These are phyloP conservation scores for Tephrocybe sp. DNA, from an alignment of 768 basidiomycete species.

Conservation along the genomic window DNA sequence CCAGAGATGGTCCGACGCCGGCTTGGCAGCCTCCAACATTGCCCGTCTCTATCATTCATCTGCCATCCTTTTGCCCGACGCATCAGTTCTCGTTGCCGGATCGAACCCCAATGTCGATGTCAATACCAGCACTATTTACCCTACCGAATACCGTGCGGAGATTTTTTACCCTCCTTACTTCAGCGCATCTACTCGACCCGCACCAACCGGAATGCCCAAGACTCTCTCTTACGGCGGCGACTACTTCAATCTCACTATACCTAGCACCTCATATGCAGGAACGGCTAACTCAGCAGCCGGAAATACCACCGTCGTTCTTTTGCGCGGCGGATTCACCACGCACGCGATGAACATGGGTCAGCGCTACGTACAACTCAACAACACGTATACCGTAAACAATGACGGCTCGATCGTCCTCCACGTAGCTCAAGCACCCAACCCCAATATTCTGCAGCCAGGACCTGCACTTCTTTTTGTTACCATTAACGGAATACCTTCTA, in stretches of 20 bases:
- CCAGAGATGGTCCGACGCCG: slow-evolving; percentile 58
- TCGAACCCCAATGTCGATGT: slow-evolving; percentile 93
- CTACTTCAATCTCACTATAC: slow-evolving; percentile 73
- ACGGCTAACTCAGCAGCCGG: slow-evolving; percentile 67
- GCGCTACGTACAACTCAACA: slow-evolving; percentile 68
- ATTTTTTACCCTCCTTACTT: slow-evolving; percentile 96
- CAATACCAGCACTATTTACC: slow-evolving; percentile 55
- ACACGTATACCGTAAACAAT: slow-evolving; percentile 67
- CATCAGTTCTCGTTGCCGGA: slow-evolving; percentile 83
- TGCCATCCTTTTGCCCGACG: slow-evolving; percentile 76
- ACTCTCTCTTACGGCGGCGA: slow-evolving; percentile 81
- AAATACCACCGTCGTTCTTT: slow-evolving; percentile 71
- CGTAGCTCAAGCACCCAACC: slow-evolving; percentile 78
- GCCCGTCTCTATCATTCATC: slow-evolving; percentile 82
- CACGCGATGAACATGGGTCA: slow-evolving; percentile 91
- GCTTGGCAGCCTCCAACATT: slow-evolving; percentile 50
- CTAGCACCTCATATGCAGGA: slow-evolving; percentile 63
- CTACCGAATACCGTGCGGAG: slow-evolving; percentile 80
- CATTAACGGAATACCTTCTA: slow-evolving; percentile 71
- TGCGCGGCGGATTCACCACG: slow-evolving; percentile 82
- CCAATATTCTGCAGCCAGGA: slow-evolving; percentile 84
- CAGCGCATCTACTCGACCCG: slow-evolving; percentile 62
- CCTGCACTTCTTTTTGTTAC: slow-evolving; percentile 71
- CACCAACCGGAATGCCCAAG: slow-evolving; percentile 63
- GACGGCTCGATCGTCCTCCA: slow-evolving; percentile 78